phyloP scores from a whole-genome alignment of 768 basidiomycete species.

The Suillus occidentalis region DNA sequence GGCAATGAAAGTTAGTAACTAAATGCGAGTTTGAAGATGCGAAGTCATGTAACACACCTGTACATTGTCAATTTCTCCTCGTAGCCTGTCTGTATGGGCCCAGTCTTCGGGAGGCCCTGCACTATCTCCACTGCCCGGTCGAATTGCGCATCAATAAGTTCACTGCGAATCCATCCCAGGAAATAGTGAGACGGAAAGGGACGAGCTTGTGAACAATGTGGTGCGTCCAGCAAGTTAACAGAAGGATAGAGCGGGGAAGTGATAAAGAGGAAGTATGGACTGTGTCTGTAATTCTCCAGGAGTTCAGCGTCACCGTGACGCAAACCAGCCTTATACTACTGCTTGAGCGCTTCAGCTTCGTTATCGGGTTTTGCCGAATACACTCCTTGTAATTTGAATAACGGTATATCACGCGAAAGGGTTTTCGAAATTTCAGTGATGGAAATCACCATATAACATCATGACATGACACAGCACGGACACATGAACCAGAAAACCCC shows the following conservation, averaged over 20 bases:
- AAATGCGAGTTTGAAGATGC: background rate
- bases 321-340: background rate
- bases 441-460: no score
- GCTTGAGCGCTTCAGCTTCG: background rate
- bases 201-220: background rate
- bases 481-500: no score
- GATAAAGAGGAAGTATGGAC: background rate
- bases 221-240: background rate
- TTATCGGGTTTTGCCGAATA: background rate
- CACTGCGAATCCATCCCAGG: conserved; percentile 56
- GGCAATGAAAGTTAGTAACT: conserved; percentile 12
- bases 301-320: background rate
- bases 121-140: conserved; percentile 94
- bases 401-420: no score
- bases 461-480: no score
- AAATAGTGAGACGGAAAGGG: background rate
- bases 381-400: no score
- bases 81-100: conserved; percentile 93
- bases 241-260: background rate
- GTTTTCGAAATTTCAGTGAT: no score
- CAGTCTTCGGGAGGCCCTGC: conserved; percentile 88
- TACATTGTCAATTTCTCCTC: conserved; percentile 96
- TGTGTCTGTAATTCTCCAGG: background rate
- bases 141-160: conserved; percentile 82
- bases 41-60: conserved; percentile 47